Conservation (phyloP, 306 rosid genomes). For the Cucurbita argyrosperma region DNA sequence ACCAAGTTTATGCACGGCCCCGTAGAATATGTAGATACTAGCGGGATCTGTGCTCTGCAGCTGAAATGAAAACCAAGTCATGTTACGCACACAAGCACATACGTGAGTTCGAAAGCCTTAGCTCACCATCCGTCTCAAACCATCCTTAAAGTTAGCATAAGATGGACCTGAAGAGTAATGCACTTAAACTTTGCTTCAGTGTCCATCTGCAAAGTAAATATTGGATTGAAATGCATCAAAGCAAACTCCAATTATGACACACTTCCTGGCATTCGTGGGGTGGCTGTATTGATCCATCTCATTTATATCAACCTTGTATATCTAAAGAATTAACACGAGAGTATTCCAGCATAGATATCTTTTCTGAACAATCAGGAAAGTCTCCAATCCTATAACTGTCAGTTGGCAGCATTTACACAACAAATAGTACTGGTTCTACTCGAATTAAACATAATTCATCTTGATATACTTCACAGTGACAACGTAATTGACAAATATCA, state of each 20-base stretch:
- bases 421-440: too few species aligned
- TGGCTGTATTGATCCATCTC: too few species aligned
- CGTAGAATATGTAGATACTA: neutral
- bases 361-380: too few species aligned
- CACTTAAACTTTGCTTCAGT: neutral
- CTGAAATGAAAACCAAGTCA: neutral
- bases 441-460: too few species aligned
- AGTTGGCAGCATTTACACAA: too few species aligned
- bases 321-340: too few species aligned
- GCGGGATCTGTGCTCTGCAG: neutral
- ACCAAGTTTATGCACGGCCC: too few species aligned
- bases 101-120: neutral
- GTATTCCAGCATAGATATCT: too few species aligned
- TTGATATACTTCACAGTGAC: too few species aligned
- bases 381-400: neutral
- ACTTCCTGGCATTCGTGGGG: neutral
- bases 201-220: neutral
- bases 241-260: neutral
- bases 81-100: neutral
- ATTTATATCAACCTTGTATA: too few species aligned
- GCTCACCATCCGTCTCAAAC: neutral
- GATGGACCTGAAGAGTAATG: neutral
- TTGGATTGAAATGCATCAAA: neutral
- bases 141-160: neutral
- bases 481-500: neutral